Conservation (phyloP, 78 protist genomes). For the Speleostelium caveatum region DNA sequence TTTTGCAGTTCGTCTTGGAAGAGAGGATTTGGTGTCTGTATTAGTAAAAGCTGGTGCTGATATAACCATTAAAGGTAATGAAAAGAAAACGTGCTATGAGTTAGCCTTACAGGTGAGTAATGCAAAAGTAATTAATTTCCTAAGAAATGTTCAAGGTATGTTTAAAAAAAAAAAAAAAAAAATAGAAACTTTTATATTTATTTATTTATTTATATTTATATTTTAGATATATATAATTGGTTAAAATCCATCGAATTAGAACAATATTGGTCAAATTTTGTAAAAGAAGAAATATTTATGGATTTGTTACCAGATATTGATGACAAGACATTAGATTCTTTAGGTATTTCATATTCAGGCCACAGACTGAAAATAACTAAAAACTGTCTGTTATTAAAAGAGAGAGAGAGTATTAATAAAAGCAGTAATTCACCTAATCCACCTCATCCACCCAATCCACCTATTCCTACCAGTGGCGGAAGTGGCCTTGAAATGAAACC, state of each 20-base stretch:
- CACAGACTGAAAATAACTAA: slow-evolving; percentile 53
- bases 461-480: too few species aligned
- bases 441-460: neutral
- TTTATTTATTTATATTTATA: too few species aligned
- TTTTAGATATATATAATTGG: too few species aligned
- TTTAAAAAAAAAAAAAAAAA: too few species aligned
- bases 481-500: too few species aligned
- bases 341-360: slow-evolving; percentile 59
- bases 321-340: slow-evolving; percentile 48
- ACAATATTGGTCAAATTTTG: slow-evolving; percentile 47
- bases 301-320: slow-evolving; percentile 62
- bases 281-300: slow-evolving; percentile 74
- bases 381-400: neutral
- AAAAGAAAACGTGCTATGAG: slow-evolving; percentile 63
- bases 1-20: slow-evolving; percentile 79
- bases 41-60: slow-evolving; percentile 84
- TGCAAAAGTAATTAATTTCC: slow-evolving; percentile 47
- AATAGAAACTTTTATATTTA: too few species aligned
- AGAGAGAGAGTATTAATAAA: neutral
- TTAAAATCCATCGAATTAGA: slow-evolving; percentile 44
- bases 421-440: neutral
- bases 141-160: slow-evolving; percentile 62
- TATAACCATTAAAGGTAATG: slow-evolving; percentile 40
- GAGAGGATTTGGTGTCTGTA: slow-evolving; percentile 81
- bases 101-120: slow-evolving; percentile 53